Conservation (phyloP, 495 filamentous ascomycete genomes). For the Rhizodiscina lignyota region DNA sequence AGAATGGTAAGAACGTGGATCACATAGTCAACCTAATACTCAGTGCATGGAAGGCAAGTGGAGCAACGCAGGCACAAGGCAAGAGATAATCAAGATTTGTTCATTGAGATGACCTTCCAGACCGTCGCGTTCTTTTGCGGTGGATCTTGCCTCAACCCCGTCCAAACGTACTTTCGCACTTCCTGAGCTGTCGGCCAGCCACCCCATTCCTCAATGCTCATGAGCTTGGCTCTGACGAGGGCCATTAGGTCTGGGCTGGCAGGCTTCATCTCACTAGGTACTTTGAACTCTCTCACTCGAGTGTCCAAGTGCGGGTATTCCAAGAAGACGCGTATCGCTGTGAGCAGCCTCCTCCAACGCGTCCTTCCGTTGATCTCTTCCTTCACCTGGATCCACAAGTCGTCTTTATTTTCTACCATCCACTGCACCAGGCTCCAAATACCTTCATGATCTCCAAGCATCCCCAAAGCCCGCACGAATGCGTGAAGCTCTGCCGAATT, state of each 20-base stretch:
- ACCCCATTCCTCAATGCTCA: too few species aligned
- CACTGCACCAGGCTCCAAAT: conserved; percentile 15
- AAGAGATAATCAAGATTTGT: too few species aligned
- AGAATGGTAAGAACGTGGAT: conserved; percentile 69
- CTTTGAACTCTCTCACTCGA: too few species aligned
- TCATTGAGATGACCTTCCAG: too few species aligned
- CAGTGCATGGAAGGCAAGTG: conserved; percentile 82
- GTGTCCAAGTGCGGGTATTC: conserved; percentile 19
- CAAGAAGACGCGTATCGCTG: conserved; percentile 35
- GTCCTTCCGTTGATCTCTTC: conserved; percentile 22
- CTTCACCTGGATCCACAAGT: conserved; percentile 5
- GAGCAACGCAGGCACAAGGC: conserved; percentile 49
- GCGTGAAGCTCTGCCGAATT: conserved; percentile 16
- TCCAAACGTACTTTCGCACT: too few species aligned
- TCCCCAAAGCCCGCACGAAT: conserved; percentile 21
- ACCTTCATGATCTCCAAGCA: conserved; percentile 15
- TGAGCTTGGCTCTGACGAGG: too few species aligned
- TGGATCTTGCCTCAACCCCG: too few species aligned
- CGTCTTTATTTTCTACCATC: conserved; percentile 10
- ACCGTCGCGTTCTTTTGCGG: too few species aligned
- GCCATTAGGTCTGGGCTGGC: too few species aligned
- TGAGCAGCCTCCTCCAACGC: conserved; percentile 30
- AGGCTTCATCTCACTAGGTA: too few species aligned
- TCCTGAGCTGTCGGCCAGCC: too few species aligned
- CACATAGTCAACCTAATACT: conserved; percentile 77